These are phyloP conservation scores for Aureobasidium sp. DNA, from an alignment of 2,329 filamentous ascomycete species.

Conservation along the genomic window DNA sequence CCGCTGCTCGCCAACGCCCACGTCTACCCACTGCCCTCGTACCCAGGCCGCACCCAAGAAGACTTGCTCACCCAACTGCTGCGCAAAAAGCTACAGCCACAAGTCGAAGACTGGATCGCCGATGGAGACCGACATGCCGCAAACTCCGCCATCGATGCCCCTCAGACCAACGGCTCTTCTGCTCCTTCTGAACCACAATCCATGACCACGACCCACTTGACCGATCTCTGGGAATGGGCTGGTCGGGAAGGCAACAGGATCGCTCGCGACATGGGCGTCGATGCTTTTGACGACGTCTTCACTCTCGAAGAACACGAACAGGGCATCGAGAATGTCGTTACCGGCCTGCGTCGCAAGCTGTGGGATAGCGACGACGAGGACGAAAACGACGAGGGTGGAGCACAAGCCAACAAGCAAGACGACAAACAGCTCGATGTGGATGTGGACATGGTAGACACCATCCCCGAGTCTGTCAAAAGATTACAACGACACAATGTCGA, in stretches of 20 bases:
- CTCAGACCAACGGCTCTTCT: not conserved
- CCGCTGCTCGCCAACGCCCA: slow-evolving; percentile 63
- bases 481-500: slow-evolving; percentile 19
- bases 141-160: not conserved
- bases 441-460: slow-evolving; percentile 44
- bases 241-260: slow-evolving; percentile 41
- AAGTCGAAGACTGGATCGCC: slow-evolving; percentile 66
- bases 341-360: slow-evolving; percentile 55
- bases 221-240: slow-evolving; percentile 55
- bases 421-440: slow-evolving; percentile 38
- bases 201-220: slow-evolving; percentile 44
- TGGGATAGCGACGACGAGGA: slow-evolving; percentile 22
- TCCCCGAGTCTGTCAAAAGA: slow-evolving; percentile 16
- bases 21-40: slow-evolving; percentile 65
- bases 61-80: slow-evolving; percentile 59
- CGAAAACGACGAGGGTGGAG: slow-evolving; percentile 45
- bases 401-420: slow-evolving; percentile 43
- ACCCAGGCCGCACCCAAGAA: slow-evolving; percentile 59
- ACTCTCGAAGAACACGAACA: slow-evolving; percentile 62
- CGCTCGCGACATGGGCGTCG: slow-evolving; percentile 29
- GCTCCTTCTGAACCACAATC: slow-evolving; percentile 16
- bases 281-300: slow-evolving; percentile 57
- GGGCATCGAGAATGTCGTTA: slow-evolving; percentile 64
- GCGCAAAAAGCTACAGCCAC: slow-evolving; percentile 76
- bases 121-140: slow-evolving; percentile 27